phyloP scores from a whole-genome alignment of 2,329 filamentous ascomycete species.

The Colletotrichum sidae region DNA sequence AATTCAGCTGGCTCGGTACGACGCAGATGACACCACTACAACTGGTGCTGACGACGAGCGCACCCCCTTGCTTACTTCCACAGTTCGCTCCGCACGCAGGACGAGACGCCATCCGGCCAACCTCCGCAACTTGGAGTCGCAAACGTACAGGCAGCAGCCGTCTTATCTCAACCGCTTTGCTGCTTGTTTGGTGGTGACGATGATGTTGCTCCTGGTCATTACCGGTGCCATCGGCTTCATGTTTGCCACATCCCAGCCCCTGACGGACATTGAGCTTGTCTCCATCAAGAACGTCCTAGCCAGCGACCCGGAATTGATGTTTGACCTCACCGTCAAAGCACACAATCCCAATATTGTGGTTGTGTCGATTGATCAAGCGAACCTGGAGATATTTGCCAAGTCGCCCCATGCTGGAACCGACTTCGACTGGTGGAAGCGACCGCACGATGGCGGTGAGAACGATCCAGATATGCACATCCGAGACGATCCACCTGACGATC shows the following conservation, averaged over 20 bases:
- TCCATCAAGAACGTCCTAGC: slow-evolving; percentile 91
- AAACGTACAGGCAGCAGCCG: slow-evolving; percentile 72
- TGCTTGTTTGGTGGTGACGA: slow-evolving; percentile 86
- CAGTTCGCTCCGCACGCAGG: slow-evolving; percentile 69
- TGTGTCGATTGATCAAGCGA: slow-evolving; percentile 85
- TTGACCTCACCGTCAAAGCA: slow-evolving; percentile 88
- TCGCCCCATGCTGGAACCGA: slow-evolving; percentile 86
- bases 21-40: slow-evolving; percentile 70
- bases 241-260: slow-evolving; percentile 89
- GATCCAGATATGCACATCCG: slow-evolving; percentile 38
- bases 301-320: slow-evolving; percentile 94
- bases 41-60: slow-evolving; percentile 87
- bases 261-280: slow-evolving; percentile 81
- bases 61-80: slow-evolving; percentile 78
- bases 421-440: slow-evolving; percentile 68
- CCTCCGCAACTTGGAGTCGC: slow-evolving; percentile 78
- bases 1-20: slow-evolving; percentile 74
- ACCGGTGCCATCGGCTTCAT: slow-evolving; percentile 90
- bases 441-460: slow-evolving; percentile 41
- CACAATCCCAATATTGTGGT: slow-evolving; percentile 94
- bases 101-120: slow-evolving; percentile 66
- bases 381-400: slow-evolving; percentile 94
- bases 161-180: slow-evolving; percentile 80
- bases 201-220: slow-evolving; percentile 84
- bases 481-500: slow-evolving; percentile 61